A percentile compares a stretch with the other conserved stretches of the same genome.
Conservation (phyloP, 2,329 filamentous ascomycete species). For the Botrytis squamosa region DNA sequence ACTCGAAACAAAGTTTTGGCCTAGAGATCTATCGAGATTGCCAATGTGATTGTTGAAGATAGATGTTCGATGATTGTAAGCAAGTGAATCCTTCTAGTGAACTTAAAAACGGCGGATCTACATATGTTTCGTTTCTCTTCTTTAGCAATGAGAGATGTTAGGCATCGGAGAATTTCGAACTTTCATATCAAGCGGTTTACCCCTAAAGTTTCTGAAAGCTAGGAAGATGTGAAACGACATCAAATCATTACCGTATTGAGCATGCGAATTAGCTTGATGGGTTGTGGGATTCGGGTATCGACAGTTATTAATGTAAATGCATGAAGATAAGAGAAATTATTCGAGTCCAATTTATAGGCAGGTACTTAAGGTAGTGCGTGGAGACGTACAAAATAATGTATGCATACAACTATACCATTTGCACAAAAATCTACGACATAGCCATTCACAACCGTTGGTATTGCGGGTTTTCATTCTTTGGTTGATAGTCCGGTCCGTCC, state of each 20-base stretch:
- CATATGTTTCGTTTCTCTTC: background rate
- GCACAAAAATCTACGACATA: background rate
- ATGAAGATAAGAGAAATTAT: slow-evolving; percentile 10
- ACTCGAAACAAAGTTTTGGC: background rate
- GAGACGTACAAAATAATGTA: background rate
- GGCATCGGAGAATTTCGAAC: slow-evolving; percentile 8
- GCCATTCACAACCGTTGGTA: background rate
- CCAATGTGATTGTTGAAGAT: background rate
- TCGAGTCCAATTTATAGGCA: slow-evolving; percentile 5
- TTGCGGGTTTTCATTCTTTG: background rate
- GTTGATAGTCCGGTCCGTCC: background rate
- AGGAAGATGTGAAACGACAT: slow-evolving; percentile 4
- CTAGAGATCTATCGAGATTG: background rate
- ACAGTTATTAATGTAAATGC: background rate
- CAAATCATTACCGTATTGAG: background rate
- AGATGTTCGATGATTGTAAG: background rate
- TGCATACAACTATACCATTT: background rate
- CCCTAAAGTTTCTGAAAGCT: background rate
- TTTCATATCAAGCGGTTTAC: slow-evolving; percentile 1
- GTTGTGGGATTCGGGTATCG: background rate
- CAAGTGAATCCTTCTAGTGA: slow-evolving; percentile 1
- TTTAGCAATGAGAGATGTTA: background rate
- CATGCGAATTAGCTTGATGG: background rate
- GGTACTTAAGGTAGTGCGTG: background rate
- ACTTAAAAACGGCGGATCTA: slow-evolving; percentile 3